A percentile compares a stretch with the other conserved stretches of the same genome.
Evolutionary conservation across 83 land plant genomes (phyloP).

Genomic region (Thuja plicata): DNA sequence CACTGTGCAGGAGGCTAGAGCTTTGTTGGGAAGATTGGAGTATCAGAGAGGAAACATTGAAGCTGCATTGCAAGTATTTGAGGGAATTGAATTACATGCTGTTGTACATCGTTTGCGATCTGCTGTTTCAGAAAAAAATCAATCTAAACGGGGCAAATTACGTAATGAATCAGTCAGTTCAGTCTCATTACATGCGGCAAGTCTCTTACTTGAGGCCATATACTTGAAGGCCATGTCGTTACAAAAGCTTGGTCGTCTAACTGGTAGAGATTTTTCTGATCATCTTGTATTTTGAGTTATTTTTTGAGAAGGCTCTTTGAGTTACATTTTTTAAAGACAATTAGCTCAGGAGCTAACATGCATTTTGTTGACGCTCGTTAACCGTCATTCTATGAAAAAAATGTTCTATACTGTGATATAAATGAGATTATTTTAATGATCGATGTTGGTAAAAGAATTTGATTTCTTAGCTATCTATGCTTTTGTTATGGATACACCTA

Average conservation of each 20-base stretch:
- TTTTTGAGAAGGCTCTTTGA: not conserved
- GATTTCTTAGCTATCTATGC: too few species aligned
- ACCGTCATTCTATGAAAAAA: not conserved
- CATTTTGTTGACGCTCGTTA: not conserved
- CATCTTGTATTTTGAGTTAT: not conserved
- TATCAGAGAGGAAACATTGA: conserved; percentile 95
- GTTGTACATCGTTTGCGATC: conserved; percentile 71
- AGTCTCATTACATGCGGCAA: conserved; percentile 73
- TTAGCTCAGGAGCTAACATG: not conserved
- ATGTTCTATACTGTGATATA: not conserved
- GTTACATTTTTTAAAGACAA: not conserved
- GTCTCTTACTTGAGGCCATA: conserved; percentile 92
- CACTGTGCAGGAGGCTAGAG: conserved; percentile 80
- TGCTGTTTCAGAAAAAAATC: conserved; percentile 42
- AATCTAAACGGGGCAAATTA: conserved; percentile 43
- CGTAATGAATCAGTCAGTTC: conserved; percentile 37
- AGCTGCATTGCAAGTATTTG: conserved; percentile 87
- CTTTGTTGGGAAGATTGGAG: conserved; percentile 90
- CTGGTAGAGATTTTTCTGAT: conserved; percentile 43
- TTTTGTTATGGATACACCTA: not conserved
- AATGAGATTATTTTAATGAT: not conserved
- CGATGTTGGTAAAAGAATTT: not conserved
- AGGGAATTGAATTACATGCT: conserved; percentile 84
- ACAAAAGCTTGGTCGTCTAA: conserved; percentile 78
- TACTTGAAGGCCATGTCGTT: conserved; percentile 85